phyloP scores from a whole-genome alignment of 306 rosid species.

The Bauhinia variegata region DNA sequence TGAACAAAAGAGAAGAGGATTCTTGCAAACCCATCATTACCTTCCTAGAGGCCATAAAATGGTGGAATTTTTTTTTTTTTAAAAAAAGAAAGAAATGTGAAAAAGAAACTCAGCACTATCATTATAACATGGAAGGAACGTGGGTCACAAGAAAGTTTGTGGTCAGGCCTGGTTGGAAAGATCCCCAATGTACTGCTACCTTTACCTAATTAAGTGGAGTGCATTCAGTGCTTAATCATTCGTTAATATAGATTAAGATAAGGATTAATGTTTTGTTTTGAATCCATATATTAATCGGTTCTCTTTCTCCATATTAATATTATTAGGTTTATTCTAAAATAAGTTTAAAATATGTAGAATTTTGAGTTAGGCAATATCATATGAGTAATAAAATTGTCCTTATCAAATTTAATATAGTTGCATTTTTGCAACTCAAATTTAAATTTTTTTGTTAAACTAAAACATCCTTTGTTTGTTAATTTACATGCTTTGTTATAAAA shows the following conservation, averaged over 20 bases:
- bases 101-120: slow-evolving; percentile 33
- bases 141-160: slow-evolving; percentile 49
- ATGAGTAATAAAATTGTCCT: too few species aligned
- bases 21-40: slow-evolving; percentile 59
- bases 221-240: slow-evolving; percentile 43
- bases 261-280: background rate
- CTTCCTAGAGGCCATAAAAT: slow-evolving; percentile 27
- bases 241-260: slow-evolving; percentile 23
- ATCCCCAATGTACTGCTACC: slow-evolving; percentile 33
- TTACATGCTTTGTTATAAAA: too few species aligned
- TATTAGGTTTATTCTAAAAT: too few species aligned
- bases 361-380: too few species aligned
- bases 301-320: too few species aligned
- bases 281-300: background rate
- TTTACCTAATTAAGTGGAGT: slow-evolving; percentile 36
- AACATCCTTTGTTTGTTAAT: too few species aligned
- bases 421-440: too few species aligned
- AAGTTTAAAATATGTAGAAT: too few species aligned
- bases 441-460: too few species aligned
- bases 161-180: slow-evolving; percentile 39
- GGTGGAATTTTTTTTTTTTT: too few species aligned
- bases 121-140: slow-evolving; percentile 55
- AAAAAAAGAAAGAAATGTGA: background rate
- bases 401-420: too few species aligned
- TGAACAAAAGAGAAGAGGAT: slow-evolving; percentile 43